Percentiles rank a stretch among this genome's conserved stretches.
Evolutionary conservation across 805 yeast species (phyloP).

Genomic region (Sugiyamaella marilandica): DNA sequence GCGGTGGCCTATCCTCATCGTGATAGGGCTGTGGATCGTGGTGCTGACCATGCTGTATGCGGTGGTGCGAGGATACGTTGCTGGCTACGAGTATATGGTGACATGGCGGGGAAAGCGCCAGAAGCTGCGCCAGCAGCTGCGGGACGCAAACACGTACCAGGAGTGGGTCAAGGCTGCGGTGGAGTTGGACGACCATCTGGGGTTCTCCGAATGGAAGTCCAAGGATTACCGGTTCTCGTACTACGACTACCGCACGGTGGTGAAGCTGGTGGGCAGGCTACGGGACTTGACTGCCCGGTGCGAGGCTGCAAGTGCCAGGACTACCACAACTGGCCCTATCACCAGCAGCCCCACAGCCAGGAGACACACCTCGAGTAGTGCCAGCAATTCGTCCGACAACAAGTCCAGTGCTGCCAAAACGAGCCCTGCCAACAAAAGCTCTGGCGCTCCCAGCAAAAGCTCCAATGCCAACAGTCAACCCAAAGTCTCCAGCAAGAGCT

Average conservation of each 20-base stretch:
- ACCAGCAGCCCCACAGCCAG: neutral
- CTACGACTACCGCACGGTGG: conserved; percentile 61
- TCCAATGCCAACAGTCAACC: no score
- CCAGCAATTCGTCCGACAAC: no score
- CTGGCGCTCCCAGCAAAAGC: no score
- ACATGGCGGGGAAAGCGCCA: conserved; percentile 60
- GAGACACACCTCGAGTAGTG: no score
- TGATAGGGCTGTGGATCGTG: conserved; percentile 50
- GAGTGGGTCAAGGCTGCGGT: conserved; percentile 63
- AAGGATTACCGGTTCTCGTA: conserved; percentile 55
- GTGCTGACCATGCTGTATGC: conserved; percentile 48
- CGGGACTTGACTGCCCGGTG: conserved; percentile 25
- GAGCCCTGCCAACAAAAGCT: no score
- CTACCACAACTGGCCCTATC: neutral
- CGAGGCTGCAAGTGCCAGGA: neutral
- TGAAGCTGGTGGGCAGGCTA: conserved; percentile 44
- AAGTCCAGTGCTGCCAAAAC: no score
- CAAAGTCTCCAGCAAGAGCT: no score
- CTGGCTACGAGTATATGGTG: conserved; percentile 53
- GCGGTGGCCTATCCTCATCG: conserved; percentile 60
- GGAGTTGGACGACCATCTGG: conserved; percentile 51
- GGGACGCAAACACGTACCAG: conserved; percentile 46
- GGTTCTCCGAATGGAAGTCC: conserved; percentile 57
- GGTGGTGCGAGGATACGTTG: conserved; percentile 53
- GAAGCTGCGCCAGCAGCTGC: conserved; percentile 44